These are phyloP conservation scores for Aphanomyces cochlioides DNA, from an alignment of 352 stramenopile species.

Conservation along the genomic window DNA sequence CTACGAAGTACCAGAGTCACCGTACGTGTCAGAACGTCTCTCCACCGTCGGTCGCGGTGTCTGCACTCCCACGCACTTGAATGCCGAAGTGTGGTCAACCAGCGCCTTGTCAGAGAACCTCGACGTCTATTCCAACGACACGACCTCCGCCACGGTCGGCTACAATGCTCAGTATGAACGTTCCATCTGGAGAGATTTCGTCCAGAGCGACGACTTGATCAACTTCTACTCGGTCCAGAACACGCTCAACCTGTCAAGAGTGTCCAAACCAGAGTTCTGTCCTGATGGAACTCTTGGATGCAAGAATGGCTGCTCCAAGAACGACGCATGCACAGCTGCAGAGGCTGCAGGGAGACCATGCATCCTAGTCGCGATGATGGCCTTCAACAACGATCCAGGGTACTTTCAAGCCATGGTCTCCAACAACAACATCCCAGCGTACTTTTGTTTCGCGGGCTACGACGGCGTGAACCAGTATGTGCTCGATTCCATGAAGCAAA, in stretches of 20 bases:
- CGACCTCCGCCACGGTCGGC: background rate
- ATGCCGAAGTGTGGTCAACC: slow-evolving; percentile 51
- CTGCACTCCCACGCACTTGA: slow-evolving; percentile 54
- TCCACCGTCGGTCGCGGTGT: slow-evolving; percentile 30
- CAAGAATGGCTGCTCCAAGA: slow-evolving; percentile 26
- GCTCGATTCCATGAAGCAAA: background rate
- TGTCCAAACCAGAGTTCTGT: background rate
- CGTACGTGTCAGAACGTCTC: background rate
- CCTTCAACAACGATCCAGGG: slow-evolving; percentile 32
- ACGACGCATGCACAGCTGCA: slow-evolving; percentile 5
- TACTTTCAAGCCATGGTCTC: slow-evolving; percentile 41
- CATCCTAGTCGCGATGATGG: slow-evolving; percentile 21
- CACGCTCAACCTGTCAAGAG: slow-evolving; percentile 9
- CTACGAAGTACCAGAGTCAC: background rate
- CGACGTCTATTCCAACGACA: slow-evolving; percentile 46
- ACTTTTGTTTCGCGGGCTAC: slow-evolving; percentile 28
- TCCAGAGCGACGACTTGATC: slow-evolving; percentile 8
- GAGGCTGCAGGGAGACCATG: slow-evolving; percentile 8
- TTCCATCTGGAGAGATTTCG: slow-evolving; percentile 13
- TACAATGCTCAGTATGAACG: slow-evolving; percentile 19
- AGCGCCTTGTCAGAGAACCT: slow-evolving; percentile 36
- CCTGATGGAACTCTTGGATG: slow-evolving; percentile 12
- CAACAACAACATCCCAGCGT: slow-evolving; percentile 29
- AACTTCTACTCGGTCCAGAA: slow-evolving; percentile 18
- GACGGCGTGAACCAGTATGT: background rate